These are phyloP conservation scores for Botrytis galanthina DNA, from an alignment of 2,329 filamentous ascomycete species.

Conservation along the genomic window DNA sequence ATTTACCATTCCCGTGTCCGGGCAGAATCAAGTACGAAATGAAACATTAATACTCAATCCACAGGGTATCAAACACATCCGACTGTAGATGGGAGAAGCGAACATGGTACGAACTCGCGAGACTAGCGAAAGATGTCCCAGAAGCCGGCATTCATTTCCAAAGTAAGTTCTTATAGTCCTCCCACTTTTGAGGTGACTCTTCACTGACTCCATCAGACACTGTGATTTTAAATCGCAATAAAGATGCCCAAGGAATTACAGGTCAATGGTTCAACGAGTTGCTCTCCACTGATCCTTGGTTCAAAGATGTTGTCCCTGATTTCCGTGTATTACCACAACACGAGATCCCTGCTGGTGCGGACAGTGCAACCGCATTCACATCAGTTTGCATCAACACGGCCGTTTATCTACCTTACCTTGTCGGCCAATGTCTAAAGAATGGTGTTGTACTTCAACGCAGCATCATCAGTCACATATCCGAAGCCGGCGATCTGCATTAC, in stretches of 20 bases:
- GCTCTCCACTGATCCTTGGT: slow-evolving; percentile 69
- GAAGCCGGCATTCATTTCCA: slow-evolving; percentile 82
- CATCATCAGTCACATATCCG: slow-evolving; percentile 65
- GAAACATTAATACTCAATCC: slow-evolving; percentile 35
- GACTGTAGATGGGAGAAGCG: slow-evolving; percentile 56
- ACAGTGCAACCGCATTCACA: slow-evolving; percentile 73
- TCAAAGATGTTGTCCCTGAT: slow-evolving; percentile 67
- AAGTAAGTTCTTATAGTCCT: slow-evolving; percentile 42
- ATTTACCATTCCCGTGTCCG: background rate
- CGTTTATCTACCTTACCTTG: slow-evolving; percentile 82
- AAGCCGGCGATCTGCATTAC: slow-evolving; percentile 63
- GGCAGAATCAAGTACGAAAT: slow-evolving; percentile 1
- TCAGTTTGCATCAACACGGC: slow-evolving; percentile 90
- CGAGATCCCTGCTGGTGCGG: slow-evolving; percentile 62
- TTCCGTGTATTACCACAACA: slow-evolving; percentile 59
- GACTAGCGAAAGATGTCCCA: slow-evolving; percentile 61
- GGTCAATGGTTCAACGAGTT: slow-evolving; percentile 59
- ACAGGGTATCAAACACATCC: slow-evolving; percentile 26
- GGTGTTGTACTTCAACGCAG: slow-evolving; percentile 67
- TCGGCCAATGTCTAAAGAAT: slow-evolving; percentile 72
- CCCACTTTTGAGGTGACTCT: background rate
- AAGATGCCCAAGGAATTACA: slow-evolving; percentile 28
- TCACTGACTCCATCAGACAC: slow-evolving; percentile 41
- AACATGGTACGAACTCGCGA: slow-evolving; percentile 62
- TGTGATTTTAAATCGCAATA: slow-evolving; percentile 48